Evolutionary conservation across 225 moss, liverwort and hornwort species (phyloP).

Genomic region (Straminergon stramineum): DNA sequence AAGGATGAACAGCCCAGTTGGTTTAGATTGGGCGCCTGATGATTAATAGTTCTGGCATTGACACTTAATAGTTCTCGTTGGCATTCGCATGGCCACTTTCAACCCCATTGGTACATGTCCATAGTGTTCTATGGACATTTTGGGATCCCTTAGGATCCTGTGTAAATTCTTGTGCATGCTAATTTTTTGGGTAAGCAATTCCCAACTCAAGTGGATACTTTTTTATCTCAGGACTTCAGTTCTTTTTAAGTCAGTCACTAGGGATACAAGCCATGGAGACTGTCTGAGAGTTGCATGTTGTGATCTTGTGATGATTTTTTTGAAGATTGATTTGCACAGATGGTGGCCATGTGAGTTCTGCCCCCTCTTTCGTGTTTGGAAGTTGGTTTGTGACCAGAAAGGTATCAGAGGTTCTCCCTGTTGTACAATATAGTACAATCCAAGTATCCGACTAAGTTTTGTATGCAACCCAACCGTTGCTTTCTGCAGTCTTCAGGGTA

Average conservation of each 20-base stretch:
- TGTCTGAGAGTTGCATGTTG: not conserved
- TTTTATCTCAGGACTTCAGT: not conserved
- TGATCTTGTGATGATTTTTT: not conserved
- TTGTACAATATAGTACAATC: not conserved
- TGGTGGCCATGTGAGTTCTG: not conserved
- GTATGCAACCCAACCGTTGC: not conserved
- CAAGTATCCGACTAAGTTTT: not conserved
- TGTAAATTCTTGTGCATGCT: conserved; percentile 43
- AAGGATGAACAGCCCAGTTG: conserved; percentile 7
- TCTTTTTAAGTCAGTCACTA: not conserved
- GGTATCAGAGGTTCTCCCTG: not conserved
- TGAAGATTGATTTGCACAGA: no score
- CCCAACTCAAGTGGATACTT: not conserved
- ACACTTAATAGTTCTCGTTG: conserved; percentile 6
- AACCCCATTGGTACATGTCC: conserved; percentile 22
- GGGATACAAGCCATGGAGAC: not conserved
- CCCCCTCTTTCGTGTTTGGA: not conserved
- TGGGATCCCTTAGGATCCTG: conserved; percentile 16
- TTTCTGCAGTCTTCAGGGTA: not conserved
- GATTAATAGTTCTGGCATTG: conserved; percentile 10
- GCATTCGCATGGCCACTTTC: conserved; percentile 10
- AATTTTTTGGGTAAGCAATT: conserved; percentile 14
- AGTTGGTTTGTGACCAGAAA: not conserved
- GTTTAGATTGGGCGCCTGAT: conserved; percentile 12
- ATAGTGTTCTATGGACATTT: conserved; percentile 11